A percentile compares a stretch with the other conserved stretches of the same genome.
Conservation (phyloP, 1,284 basidiomycete genomes). For the Lignosus rhinocerotis region DNA sequence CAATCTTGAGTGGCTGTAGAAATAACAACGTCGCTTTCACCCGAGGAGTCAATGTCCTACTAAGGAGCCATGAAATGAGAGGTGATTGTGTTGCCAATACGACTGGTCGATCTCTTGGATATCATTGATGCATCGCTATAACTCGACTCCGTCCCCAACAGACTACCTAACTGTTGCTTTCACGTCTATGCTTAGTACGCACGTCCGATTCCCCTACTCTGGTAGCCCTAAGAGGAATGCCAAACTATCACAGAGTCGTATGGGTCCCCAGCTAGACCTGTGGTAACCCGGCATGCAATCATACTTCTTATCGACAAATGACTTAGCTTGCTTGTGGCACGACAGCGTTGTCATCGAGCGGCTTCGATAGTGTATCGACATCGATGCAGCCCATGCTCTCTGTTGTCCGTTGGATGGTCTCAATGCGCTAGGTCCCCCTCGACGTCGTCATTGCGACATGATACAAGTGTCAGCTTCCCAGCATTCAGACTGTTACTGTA, state of each 20-base stretch:
- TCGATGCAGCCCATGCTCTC: no score
- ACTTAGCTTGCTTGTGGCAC: neutral
- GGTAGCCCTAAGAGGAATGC: neutral
- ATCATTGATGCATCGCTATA: slow-evolving; percentile 22
- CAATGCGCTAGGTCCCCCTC: no score
- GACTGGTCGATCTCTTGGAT: slow-evolving; percentile 7
- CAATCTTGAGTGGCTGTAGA: slow-evolving; percentile 3
- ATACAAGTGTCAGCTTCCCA: neutral
- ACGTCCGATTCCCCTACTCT: neutral
- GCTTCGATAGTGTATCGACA: slow-evolving; percentile 1
- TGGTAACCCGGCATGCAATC: slow-evolving; percentile 3
- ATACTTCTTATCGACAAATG: slow-evolving; percentile 2
- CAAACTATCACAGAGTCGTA: neutral
- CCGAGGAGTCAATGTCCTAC: neutral
- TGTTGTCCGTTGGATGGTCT: no score
- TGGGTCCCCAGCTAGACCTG: slow-evolving; percentile 1
- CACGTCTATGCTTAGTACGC: neutral
- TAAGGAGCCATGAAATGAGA: neutral
- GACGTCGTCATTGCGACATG: neutral
- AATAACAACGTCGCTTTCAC: slow-evolving; percentile 6
- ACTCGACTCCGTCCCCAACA: slow-evolving; percentile 7
- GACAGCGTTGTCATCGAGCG: slow-evolving; percentile 5
- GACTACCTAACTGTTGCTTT: slow-evolving; percentile 5
- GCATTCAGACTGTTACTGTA: no score
- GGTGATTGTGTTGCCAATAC: slow-evolving; percentile 10